Conservation (phyloP, 352 stramenopile genomes). For the Phytophthora podocarpi region DNA sequence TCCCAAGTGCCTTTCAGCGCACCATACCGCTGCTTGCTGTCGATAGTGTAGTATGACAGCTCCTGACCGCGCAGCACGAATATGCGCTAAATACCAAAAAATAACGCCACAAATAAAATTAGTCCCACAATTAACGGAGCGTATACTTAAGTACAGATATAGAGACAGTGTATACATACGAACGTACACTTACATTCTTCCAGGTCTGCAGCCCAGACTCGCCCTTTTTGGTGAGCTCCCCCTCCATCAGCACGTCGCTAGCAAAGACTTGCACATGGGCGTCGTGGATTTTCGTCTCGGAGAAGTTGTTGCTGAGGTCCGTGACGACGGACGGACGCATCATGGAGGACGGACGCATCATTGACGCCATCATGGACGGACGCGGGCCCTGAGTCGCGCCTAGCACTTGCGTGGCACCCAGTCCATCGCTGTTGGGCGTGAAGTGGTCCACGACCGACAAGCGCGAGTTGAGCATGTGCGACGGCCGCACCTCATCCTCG, state of each 20-base stretch:
- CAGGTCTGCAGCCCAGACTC: constrained; percentile 60
- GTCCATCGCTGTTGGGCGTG: background rate
- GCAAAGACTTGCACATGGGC: constrained; percentile 59
- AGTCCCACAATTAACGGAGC: background rate
- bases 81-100: constrained; percentile 48
- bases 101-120: background rate
- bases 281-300: constrained; percentile 62
- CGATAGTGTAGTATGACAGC: constrained; percentile 72
- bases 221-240: constrained; percentile 71
- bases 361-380: constrained; percentile 33
- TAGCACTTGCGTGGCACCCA: constrained; percentile 15
- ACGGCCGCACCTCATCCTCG: constrained; percentile 23
- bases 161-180: background rate
- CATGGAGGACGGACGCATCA: constrained; percentile 43
- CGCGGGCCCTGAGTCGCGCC: constrained; percentile 13
- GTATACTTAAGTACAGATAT: background rate
- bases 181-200: constrained; percentile 69
- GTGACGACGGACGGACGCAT: constrained; percentile 57
- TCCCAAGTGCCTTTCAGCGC: constrained; percentile 69
- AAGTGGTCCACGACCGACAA: constrained; percentile 31
- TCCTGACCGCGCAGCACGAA: constrained; percentile 74
- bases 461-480: constrained; percentile 39
- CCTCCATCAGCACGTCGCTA: constrained; percentile 75
- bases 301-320: constrained; percentile 66
- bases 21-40: constrained; percentile 57